Conservation (phyloP, 2,329 filamentous ascomycete species). For the Phialophora chinensis region DNA sequence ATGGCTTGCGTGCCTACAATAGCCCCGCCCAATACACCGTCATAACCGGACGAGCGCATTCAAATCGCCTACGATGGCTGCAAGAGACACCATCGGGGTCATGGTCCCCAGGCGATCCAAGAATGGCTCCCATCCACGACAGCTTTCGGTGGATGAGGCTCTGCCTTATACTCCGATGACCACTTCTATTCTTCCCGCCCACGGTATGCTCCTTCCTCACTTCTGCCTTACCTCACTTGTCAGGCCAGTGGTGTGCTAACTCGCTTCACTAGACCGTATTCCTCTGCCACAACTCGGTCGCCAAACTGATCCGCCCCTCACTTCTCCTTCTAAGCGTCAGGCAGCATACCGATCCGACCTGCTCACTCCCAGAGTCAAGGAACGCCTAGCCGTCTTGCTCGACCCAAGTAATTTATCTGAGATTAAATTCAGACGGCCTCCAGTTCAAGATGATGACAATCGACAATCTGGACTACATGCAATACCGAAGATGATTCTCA, state of each 20-base stretch:
- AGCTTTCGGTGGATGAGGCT: constrained; percentile 55
- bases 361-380: constrained; percentile 27
- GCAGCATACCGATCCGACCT: constrained; percentile 25
- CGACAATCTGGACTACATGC: constrained; percentile 27
- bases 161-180: constrained; percentile 58
- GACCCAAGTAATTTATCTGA: constrained; percentile 32
- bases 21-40: neutral
- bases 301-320: constrained; percentile 26
- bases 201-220: constrained; percentile 42
- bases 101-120: constrained; percentile 42
- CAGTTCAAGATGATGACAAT: constrained; percentile 22
- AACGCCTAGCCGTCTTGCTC: constrained; percentile 29
- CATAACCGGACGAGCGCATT: constrained; percentile 1
- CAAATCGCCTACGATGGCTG: constrained; percentile 16
- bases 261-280: constrained; percentile 32
- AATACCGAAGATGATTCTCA: constrained; percentile 34
- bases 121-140: constrained; percentile 33
- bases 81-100: constrained; percentile 46
- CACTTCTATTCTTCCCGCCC: constrained; percentile 50
- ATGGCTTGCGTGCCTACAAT: constrained; percentile 5
- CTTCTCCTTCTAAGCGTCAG: constrained; percentile 29
- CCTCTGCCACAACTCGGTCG: constrained; percentile 34
- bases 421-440: constrained; percentile 33
- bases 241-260: constrained; percentile 4
- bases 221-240: constrained; percentile 3